Evolutionary conservation across 768 basidiomycete genomes (phyloP).

Genomic region (Xanthoconium stramineum): DNA sequence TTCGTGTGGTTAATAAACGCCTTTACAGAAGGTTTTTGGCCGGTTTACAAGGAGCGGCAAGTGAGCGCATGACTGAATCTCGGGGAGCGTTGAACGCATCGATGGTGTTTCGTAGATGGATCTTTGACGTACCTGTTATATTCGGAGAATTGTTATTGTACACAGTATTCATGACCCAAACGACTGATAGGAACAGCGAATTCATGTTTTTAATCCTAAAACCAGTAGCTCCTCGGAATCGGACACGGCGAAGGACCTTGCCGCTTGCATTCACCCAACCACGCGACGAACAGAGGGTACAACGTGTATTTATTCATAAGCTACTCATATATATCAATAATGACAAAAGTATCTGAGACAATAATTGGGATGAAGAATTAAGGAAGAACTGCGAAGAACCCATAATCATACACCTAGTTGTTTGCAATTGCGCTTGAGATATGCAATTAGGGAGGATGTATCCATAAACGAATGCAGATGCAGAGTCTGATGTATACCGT

Average conservation of each 20-base stretch:
- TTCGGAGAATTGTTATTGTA: conserved; percentile 2
- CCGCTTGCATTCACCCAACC: neutral
- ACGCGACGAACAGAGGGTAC: neutral
- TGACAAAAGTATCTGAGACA: conserved; percentile 2
- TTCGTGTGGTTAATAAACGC: conserved; percentile 24
- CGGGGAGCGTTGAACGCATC: neutral
- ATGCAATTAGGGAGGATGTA: conserved; percentile 9
- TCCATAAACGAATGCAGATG: neutral
- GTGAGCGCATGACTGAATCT: conserved; percentile 8
- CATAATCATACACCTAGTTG: conserved; percentile 27
- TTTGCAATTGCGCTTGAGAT: neutral
- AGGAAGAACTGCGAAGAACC: neutral
- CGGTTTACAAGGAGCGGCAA: conserved; percentile 25
- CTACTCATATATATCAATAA: conserved; percentile 27
- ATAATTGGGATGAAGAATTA: neutral
- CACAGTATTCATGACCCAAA: neutral
- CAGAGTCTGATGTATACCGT: neutral
- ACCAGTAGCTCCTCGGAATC: too few relatives aligned
- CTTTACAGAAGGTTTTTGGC: conserved; percentile 28
- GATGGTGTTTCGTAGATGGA: neutral
- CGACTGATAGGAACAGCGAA: too few relatives aligned
- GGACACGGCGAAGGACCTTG: too few relatives aligned
- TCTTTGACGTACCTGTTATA: conserved; percentile 6
- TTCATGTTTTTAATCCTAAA: too few relatives aligned
- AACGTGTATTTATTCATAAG: conserved; percentile 4